phyloP scores from a whole-genome alignment of 306 rosid species.

The Cucurbita argyrosperma region DNA sequence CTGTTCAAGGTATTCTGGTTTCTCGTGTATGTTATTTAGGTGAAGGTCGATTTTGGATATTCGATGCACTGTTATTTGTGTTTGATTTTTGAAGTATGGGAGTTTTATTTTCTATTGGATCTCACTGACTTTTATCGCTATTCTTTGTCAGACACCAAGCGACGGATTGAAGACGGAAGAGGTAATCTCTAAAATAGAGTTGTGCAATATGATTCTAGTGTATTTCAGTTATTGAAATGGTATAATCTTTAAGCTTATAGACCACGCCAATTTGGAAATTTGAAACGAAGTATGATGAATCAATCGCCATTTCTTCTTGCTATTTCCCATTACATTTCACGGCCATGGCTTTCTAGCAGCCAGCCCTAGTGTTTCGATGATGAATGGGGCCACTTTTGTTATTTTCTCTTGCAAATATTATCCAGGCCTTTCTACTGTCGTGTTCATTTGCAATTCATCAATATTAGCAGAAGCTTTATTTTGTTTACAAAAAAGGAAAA shows the following conservation, averaged over 20 bases:
- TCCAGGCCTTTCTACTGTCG: background rate
- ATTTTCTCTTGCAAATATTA: too few relatives aligned
- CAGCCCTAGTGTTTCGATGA: background rate
- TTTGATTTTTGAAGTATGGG: background rate
- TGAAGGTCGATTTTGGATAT: background rate
- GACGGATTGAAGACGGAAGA: slow-evolving; percentile 54
- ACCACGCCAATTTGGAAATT: background rate
- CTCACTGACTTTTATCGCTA: background rate
- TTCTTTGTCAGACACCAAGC: slow-evolving; percentile 50
- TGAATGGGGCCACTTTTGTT: too few relatives aligned
- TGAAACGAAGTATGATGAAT: background rate
- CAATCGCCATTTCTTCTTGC: background rate
- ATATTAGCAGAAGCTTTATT: background rate
- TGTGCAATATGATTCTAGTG: background rate
- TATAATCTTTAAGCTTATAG: background rate
- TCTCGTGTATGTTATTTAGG: background rate
- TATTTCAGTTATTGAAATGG: background rate
- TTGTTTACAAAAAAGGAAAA: background rate
- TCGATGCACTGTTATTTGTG: too few relatives aligned
- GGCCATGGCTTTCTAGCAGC: background rate
- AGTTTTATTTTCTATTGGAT: background rate
- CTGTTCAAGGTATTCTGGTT: slow-evolving; percentile 45
- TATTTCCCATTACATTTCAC: background rate
- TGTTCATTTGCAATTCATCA: background rate
- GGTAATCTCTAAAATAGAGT: slow-evolving; percentile 26